Base-by-base conservation (phyloP, 2,329 filamentous ascomycete genomes). In the Colletotrichum eremochloae region DNA sequence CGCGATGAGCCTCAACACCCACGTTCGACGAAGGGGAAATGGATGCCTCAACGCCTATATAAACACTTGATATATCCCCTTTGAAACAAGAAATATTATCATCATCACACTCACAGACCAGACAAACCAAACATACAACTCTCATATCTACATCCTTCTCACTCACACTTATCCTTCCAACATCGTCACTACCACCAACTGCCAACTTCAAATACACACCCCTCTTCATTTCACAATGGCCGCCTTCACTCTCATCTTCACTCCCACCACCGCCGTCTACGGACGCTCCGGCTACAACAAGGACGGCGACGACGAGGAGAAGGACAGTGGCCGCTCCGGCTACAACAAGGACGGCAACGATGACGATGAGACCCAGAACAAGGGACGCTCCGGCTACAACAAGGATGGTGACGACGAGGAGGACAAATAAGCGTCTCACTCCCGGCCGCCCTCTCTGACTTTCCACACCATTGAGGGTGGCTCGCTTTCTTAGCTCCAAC, bases 371-470 rank as follows among this genome's bases (percentile, higher is more conserved):
- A 75, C 79, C 72, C 71, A 78, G 75, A 80, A 82, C 79, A 80
- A 83, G 71, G 85, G 85, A 78, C 84, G 84, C 73, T 83, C 81
- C 64, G 84, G 84, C 74, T 86, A 86, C 81, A 86, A 86, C 82
- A 84, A 83, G 79, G 76, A 80, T 65, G 78, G 76, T 44, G 81
- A 81, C 71, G 80, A 82, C 72, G 80, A 83, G 38, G 81, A 83
- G 42, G 77, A 81, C 74, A 79, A 81, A 76, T 76, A 79, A 68
- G 36, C 71, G 53, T 73, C 67, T 55, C 24, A 8, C 53, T 20
- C 6, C 20, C 44, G 44, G 20, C 33, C 33, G 15, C 40, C 53
- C 29, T 38, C 53, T 48, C 40, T 9, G 12, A 44, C 46, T 65
- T 31, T 20, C 38, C 33, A n/a, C 20, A n/a, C 12, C 20, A 15